phyloP scores from a whole-genome alignment of 1,139 yeast species.

The Pichia terricola region DNA sequence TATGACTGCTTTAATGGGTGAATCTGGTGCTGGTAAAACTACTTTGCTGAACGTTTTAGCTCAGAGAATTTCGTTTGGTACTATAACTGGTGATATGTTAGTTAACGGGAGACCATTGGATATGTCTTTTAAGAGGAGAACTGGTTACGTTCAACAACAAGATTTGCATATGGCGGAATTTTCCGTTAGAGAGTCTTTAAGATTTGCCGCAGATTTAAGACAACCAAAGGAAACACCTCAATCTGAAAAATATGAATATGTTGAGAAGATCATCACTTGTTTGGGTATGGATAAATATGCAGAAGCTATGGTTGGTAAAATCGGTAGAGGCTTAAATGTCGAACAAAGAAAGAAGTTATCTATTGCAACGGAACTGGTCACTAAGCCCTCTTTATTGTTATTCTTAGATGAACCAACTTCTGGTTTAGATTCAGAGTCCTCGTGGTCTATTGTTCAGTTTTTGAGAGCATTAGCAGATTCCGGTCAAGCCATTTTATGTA shows the following conservation, averaged over 20 bases:
- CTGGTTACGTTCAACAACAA: conserved; percentile 52
- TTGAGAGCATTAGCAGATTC: conserved; percentile 34
- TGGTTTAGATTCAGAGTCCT: conserved; percentile 44
- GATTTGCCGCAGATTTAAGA: conserved; percentile 44
- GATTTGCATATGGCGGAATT: conserved; percentile 42
- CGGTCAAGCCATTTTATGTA: conserved; percentile 44
- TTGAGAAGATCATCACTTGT: conserved; percentile 38
- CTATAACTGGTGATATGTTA: conserved; percentile 42
- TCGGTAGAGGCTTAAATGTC: conserved; percentile 47
- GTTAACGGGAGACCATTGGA: conserved; percentile 41
- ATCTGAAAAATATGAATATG: conserved; percentile 37
- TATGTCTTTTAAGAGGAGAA: conserved; percentile 37
- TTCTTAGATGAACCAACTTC: conserved; percentile 46
- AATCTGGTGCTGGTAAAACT: conserved; percentile 65
- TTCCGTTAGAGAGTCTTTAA: conserved; percentile 42
- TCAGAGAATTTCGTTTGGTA: conserved; percentile 40
- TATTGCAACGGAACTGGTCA: conserved; percentile 43
- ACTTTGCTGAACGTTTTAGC: conserved; percentile 50
- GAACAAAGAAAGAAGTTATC: conserved; percentile 34
- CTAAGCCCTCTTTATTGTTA: conserved; percentile 38
- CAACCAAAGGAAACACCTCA: conserved; percentile 36
- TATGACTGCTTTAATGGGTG: conserved; percentile 56
- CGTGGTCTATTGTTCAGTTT: conserved; percentile 40
- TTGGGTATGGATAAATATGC: conserved; percentile 43
- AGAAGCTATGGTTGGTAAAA: conserved; percentile 43